These are phyloP conservation scores for Hymenochaete sp. DNA, from an alignment of 1,284 basidiomycete genomes.

Conservation along the genomic window DNA sequence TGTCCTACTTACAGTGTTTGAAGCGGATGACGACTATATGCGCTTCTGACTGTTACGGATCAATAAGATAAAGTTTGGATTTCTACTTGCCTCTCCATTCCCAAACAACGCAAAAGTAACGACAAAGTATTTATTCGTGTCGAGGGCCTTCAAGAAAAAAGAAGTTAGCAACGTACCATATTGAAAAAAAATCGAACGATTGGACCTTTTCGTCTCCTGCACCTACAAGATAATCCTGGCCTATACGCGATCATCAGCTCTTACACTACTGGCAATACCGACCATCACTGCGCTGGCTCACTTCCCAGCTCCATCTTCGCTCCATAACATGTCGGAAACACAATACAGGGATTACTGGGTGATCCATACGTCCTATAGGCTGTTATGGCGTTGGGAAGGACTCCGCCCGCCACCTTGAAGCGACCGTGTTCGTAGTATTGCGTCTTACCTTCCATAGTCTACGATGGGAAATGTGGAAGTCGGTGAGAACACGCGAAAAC, in stretches of 20 bases:
- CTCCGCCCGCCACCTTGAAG: conserved; percentile 31
- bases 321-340: conserved; percentile 38
- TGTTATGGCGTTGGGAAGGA: conserved; percentile 34
- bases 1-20: conserved; percentile 39
- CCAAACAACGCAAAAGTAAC: conserved; percentile 27
- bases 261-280: conserved; percentile 19
- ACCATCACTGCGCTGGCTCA: background rate
- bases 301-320: conserved; percentile 27
- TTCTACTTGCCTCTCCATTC: conserved; percentile 24
- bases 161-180: background rate
- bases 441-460: conserved; percentile 17
- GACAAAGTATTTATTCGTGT: conserved; percentile 25
- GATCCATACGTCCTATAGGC: conserved; percentile 38
- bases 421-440: conserved; percentile 35
- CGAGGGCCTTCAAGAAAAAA: conserved; percentile 20
- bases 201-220: conserved; percentile 4
- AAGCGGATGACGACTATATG: conserved; percentile 48
- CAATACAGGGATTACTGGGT: conserved; percentile 33
- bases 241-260: conserved; percentile 13
- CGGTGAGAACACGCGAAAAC: background rate
- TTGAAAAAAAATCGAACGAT: no score
- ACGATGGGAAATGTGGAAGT: no score
- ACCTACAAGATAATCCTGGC: conserved; percentile 20
- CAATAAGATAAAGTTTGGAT: conserved; percentile 1
- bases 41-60: background rate